Conservation (phyloP, 495 filamentous ascomycete species). For the Coniosporium apollinis region DNA sequence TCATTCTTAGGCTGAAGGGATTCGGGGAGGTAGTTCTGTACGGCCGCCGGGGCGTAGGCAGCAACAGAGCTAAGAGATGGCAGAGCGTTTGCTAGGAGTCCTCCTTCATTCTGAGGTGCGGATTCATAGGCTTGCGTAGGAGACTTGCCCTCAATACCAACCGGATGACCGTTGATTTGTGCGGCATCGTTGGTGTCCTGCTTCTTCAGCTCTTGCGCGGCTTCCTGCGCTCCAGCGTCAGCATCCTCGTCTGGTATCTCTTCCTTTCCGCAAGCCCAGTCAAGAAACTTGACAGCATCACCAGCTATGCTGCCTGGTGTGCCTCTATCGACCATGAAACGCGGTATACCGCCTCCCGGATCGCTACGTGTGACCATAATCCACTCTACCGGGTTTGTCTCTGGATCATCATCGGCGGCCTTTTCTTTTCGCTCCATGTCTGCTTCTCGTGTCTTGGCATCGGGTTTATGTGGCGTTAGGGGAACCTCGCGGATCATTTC, state of each 20-base stretch:
- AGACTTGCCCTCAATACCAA: not conserved
- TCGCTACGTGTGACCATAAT: conserved; percentile 93
- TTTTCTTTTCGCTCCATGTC: conserved; percentile 26
- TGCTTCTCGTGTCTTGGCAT: conserved; percentile 13
- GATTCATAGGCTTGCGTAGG: too few relatives aligned
- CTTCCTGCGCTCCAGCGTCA: conserved; percentile 17
- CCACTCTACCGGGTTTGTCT: conserved; percentile 69
- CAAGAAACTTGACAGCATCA: conserved; percentile 71
- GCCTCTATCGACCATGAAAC: conserved; percentile 87
- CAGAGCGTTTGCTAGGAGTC: too few relatives aligned
- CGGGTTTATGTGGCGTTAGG: conserved; percentile 17
- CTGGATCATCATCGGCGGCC: conserved; percentile 30
- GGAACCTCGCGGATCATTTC: conserved; percentile 81
- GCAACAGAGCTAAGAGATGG: too few relatives aligned
- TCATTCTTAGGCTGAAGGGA: not conserved
- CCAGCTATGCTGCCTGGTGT: conserved; percentile 69
- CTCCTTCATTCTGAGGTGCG: too few relatives aligned
- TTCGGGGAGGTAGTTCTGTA: conserved; percentile 3
- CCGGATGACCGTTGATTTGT: conserved; percentile 1
- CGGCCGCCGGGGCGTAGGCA: conserved; percentile 10
- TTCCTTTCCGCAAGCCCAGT: conserved; percentile 56
- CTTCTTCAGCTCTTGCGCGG: conserved; percentile 10
- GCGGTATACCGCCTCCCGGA: conserved; percentile 78
- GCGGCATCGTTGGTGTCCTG: conserved; percentile 3
- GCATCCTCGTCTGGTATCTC: conserved; percentile 24